Conservation (phyloP, 1,284 basidiomycete species). For the Athelia psychrophila region DNA sequence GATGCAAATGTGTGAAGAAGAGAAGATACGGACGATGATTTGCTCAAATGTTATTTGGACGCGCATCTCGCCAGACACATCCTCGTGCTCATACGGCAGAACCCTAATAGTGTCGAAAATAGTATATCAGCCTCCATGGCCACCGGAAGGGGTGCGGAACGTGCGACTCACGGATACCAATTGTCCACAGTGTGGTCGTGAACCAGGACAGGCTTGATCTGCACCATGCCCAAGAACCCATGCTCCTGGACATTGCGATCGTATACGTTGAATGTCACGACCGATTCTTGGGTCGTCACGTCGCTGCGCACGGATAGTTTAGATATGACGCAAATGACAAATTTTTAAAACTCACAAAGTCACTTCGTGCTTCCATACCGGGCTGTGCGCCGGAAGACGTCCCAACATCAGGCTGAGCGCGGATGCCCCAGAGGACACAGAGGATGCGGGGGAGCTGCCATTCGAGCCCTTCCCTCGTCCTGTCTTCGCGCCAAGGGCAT, state of each 20-base stretch:
- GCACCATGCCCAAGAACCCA: conserved; percentile 88
- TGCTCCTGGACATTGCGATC: conserved; percentile 84
- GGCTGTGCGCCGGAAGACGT: conserved; percentile 76
- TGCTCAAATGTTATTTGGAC: conserved; percentile 94
- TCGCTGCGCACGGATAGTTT: conserved; percentile 56
- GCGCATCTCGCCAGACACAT: conserved; percentile 90
- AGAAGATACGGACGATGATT: conserved; percentile 64
- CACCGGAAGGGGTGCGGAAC: not conserved
- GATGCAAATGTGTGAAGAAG: conserved; percentile 12
- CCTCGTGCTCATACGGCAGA: conserved; percentile 74
- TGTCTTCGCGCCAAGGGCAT: conserved; percentile 61
- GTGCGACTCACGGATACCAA: conserved; percentile 83
- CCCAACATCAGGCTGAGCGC: conserved; percentile 56
- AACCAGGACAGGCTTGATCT: conserved; percentile 87
- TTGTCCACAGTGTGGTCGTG: conserved; percentile 96
- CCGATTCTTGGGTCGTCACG: conserved; percentile 89
- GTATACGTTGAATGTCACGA: conserved; percentile 89
- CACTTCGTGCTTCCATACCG: conserved; percentile 99
- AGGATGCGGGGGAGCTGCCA: conserved; percentile 37
- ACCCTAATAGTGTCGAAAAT: conserved; percentile 48
- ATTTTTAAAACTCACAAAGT: conserved; percentile 72
- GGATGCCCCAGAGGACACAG: conserved; percentile 31
- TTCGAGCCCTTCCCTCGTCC: conserved; percentile 30
- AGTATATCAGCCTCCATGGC: conserved; percentile 4
- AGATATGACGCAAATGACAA: conserved; percentile 13